phyloP scores from a whole-genome alignment of 2,329 filamentous ascomycete genomes.

The Trichoderma guizhouense region DNA sequence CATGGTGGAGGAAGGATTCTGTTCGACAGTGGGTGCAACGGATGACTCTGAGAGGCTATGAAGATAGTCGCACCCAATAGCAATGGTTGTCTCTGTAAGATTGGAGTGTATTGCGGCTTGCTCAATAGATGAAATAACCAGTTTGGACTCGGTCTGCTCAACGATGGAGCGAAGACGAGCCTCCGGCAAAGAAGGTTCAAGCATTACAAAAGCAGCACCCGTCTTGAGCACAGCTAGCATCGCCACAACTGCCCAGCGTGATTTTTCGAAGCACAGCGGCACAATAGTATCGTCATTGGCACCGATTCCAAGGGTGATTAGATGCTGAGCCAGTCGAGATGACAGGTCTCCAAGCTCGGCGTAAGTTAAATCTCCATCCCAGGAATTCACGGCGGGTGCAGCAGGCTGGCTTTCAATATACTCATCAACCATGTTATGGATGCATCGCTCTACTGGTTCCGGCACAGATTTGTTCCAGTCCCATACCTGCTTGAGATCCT shows the following conservation, averaged over 20 bases:
- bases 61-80: too few species aligned
- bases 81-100: not conserved
- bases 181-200: conserved; percentile 17
- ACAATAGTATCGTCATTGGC: conserved; percentile 20
- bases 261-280: conserved; percentile 37
- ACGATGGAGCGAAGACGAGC: not conserved
- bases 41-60: too few species aligned
- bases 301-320: conserved; percentile 2
- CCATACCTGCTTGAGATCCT: not conserved
- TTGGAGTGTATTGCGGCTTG: not conserved
- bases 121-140: not conserved
- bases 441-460: conserved; percentile 26
- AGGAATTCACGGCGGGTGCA: conserved; percentile 27
- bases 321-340: conserved; percentile 16
- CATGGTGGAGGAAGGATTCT: not conserved
- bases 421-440: conserved; percentile 41
- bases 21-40: too few species aligned
- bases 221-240: conserved; percentile 14
- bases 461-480: not conserved
- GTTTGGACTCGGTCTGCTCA: not conserved
- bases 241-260: conserved; percentile 26
- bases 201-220: conserved; percentile 20
- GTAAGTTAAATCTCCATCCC: conserved; percentile 45
- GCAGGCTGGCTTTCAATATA: too few species aligned
- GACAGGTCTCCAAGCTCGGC: conserved; percentile 30